phyloP scores from a whole-genome alignment of 2,329 filamentous ascomycete species.

The Neophaeococcomyces aloes region DNA sequence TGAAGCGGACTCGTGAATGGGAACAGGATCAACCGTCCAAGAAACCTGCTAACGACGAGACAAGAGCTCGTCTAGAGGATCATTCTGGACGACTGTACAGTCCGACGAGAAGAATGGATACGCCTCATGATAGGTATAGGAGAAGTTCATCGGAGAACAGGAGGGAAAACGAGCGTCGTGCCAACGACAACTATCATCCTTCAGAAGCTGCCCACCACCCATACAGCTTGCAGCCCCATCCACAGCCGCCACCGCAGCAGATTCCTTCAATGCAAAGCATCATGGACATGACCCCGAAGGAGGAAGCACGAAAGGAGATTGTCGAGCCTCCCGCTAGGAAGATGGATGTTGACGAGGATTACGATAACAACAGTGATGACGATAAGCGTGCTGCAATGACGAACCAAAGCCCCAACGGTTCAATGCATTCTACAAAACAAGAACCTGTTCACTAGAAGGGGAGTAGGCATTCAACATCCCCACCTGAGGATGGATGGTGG shows the following conservation, averaged over 20 bases:
- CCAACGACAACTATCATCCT: constrained; percentile 73
- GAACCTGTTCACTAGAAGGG: constrained; percentile 24
- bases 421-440: constrained; percentile 22
- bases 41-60: constrained; percentile 83
- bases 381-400: constrained; percentile 42
- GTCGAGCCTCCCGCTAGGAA: constrained; percentile 83
- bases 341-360: constrained; percentile 96
- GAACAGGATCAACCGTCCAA: constrained; percentile 66
- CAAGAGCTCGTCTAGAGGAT: constrained; percentile 74
- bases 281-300: constrained; percentile 44
- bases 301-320: constrained; percentile 38
- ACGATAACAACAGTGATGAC: constrained; percentile 88
- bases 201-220: constrained; percentile 87
- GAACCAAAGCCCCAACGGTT: constrained; percentile 4
- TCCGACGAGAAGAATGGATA: constrained; percentile 44
- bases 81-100: constrained; percentile 67
- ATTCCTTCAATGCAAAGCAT: constrained; percentile 49
- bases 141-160: constrained; percentile 60
- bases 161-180: constrained; percentile 54
- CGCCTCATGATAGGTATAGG: constrained; percentile 60
- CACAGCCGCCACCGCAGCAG: constrained; percentile 51
- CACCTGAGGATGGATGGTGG: neutral
- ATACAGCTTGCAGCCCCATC: constrained; percentile 45
- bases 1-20: constrained; percentile 87
- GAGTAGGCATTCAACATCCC: constrained; percentile 3